Evolutionary conservation across 352 stramenopile genomes (phyloP), one percentile per base, ranked within the genome.

Genomic region (Poterioochromonas sp.): DNA sequence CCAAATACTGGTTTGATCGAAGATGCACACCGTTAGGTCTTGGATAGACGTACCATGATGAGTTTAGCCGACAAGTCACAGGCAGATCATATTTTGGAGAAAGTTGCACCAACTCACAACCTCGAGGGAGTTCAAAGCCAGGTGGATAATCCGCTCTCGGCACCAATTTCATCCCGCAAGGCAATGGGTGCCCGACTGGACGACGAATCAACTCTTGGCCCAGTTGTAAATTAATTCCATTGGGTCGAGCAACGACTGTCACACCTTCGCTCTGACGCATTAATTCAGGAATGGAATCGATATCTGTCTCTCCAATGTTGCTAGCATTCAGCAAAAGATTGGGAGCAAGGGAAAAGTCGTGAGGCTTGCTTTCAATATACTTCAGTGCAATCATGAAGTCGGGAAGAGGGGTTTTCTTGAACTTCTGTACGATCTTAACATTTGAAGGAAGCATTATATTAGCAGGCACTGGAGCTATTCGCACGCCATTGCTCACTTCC

Each of bases 1-100:
- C 41, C 12, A 77, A 40, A n/a, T 37, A 12, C 11, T 37, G 15
- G 18, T 5, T 43, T 20, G 35, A 37, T 26, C 11, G 34, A 26
- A 77, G 32, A 26, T 43, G 18, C 11, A 77, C 32, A 41, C 26
- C 41, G 41, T 32, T 8, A 44, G 41, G 34, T 29, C 69, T 12
- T n/a, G 40, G 40, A 41, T 44, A 58, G n/a, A 77, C 22, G 11
- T 12, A 12, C 34, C 12, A 65, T 1, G 12, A 35, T 8, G 18
- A n/a, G 32, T 20, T 77, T 29, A 77, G 18, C 29, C 41, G 11
- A 15, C 11, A 26, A 12, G 8, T 29, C 8, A 22, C 5, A 26
- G 69, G 69, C 11, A 69, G 15, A 37, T 77, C 69, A 32, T 34
- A 77, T 37, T 32, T 37, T 44, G 69, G 69, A 11, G 22, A 32